These are phyloP conservation scores for Neoconidiobolus thromboides DNA, from an alignment of 371 early-diverging fungal species.

Conservation along the genomic window DNA sequence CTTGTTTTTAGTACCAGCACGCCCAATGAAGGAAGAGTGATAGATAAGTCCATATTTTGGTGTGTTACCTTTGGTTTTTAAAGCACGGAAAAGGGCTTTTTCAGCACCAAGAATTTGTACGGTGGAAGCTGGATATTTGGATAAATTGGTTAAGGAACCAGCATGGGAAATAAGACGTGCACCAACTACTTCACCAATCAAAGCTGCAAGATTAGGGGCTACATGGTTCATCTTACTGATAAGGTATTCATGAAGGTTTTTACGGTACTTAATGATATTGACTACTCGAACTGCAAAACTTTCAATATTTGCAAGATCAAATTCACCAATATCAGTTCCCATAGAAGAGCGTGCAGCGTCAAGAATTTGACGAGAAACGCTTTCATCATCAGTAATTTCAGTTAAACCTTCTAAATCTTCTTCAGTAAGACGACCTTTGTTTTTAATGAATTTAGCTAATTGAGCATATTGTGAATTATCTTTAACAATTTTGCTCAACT, in stretches of 20 bases:
- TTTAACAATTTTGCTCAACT: slow-evolving; percentile 83
- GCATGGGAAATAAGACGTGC: slow-evolving; percentile 84
- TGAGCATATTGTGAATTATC: slow-evolving; percentile 85
- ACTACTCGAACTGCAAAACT: slow-evolving; percentile 69
- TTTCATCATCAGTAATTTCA: slow-evolving; percentile 46
- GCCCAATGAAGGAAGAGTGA: slow-evolving; percentile 88
- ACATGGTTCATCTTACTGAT: slow-evolving; percentile 74
- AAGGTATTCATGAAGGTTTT: slow-evolving; percentile 73
- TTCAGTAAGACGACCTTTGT: slow-evolving; percentile 71
- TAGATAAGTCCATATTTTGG: slow-evolving; percentile 99
- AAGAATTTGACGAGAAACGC: slow-evolving; percentile 26
- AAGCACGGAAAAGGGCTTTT: slow-evolving; percentile 91
- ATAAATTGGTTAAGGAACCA: slow-evolving; percentile 76
- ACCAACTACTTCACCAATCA: slow-evolving; percentile 84
- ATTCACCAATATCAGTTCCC: slow-evolving; percentile 84
- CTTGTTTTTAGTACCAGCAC: slow-evolving; percentile 92
- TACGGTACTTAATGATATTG: slow-evolving; percentile 65
- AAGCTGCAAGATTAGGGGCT: slow-evolving; percentile 81
- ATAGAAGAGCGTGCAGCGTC: slow-evolving; percentile 80
- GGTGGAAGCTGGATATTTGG: slow-evolving; percentile 86
- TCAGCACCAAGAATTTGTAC: slow-evolving; percentile 96
- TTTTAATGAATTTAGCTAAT: slow-evolving; percentile 68
- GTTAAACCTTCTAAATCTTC: slow-evolving; percentile 52
- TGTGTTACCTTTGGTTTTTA: slow-evolving; percentile 95
- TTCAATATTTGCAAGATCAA: slow-evolving; percentile 74